Base-by-base conservation (phyloP, 2,329 filamentous ascomycete species). In the Trichoderma arundinaceum region DNA sequence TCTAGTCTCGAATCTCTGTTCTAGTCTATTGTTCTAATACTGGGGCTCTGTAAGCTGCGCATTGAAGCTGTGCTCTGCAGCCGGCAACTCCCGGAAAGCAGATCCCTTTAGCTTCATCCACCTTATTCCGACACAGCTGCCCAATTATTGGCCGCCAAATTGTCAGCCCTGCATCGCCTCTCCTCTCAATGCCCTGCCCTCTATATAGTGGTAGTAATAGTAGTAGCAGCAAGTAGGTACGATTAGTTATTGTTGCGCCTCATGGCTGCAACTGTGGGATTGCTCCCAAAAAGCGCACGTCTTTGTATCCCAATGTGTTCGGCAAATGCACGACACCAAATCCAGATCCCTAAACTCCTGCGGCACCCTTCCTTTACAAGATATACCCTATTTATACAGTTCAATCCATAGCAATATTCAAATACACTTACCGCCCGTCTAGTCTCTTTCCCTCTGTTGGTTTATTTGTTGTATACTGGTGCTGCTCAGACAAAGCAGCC, bases 81-180 rank as follows among this genome's bases (percentile, higher is more conserved):
- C 54, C 39, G 39, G 19, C 17, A 51, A 19, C 48, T 51, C 48
- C n/a, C n/a, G n/a, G 12, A 13, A 22, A 58, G 59, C 59, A 62
- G 59, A 62, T 62, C 59, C 59, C 35, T 62, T 62, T 62, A 53
- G 59, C 38, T 48, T 62, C 46, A 62, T 41, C 58, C 58, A 43
- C 58, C 59, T 19, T 35, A 32, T 39, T 41, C 39, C 46, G 8
- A 41, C 15, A 4, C 48, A 33, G 28, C 59, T 33, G 48, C 46
- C 59, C 48, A 63, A 63, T 53, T 32, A 54, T 17, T 53, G 46
- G 59, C 59, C 22, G 49, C 28, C 12, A 35, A 63, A 63, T 43
- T 17, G 59, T 63, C 59, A 63, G 49, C 59, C 49, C 35, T 39
- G 52, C 52, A 15, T 22, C 52, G 15, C 32, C 12, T 35, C 33